Evolutionary conservation across 768 basidiomycete genomes (phyloP), one percentile per base, ranked within the genome.

Genomic region (Macrolepiota fuliginosa): DNA sequence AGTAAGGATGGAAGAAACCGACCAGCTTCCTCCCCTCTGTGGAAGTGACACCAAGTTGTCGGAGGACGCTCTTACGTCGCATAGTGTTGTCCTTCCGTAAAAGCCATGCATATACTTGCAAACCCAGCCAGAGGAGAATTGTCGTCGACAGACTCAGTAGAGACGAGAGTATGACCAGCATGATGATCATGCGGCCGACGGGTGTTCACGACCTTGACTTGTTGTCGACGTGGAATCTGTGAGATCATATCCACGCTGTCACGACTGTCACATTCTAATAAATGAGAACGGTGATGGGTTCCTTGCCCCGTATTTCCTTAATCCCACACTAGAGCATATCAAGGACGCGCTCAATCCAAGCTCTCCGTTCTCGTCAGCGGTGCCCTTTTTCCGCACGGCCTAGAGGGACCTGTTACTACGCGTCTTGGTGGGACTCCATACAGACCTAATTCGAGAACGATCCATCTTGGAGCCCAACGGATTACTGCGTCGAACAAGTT

Each of bases 1-100:
- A 98, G 71, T 96, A 98, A 0, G 96, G 96, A 77, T 98, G 96
- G 71, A 97, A 96, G 76, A 96, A 90, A 0, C 91, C 95, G 2
- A 95, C 77, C 19, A 95, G 62, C 17, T 67, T 69, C 60, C 70
- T 73, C 15, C 57, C 59, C 15, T 70, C 66, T 1, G 54, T 54
- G 5, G 66, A 37, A 1, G 67, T 46, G 53, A 72, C 61, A 19
- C 74, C 73, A 35, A 77, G 68, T 5, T 67, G 63, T 9, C 46
- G 36, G 36, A 72, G 63, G n/a, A 72, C 32, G 1, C 53, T 52
- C 13, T 54, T 62, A 45, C 71, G 69, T 35, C 62, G 64, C 15
- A 50, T 42, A 6, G 40, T 35, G 62, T 72, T 72, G 22, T 54
- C 58, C 22, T 62, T 64, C 5, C 64, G 64, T 5, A 72, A 61